Conservation (phyloP, 2,329 filamentous ascomycete genomes). For the Apiospora malaysiana region DNA sequence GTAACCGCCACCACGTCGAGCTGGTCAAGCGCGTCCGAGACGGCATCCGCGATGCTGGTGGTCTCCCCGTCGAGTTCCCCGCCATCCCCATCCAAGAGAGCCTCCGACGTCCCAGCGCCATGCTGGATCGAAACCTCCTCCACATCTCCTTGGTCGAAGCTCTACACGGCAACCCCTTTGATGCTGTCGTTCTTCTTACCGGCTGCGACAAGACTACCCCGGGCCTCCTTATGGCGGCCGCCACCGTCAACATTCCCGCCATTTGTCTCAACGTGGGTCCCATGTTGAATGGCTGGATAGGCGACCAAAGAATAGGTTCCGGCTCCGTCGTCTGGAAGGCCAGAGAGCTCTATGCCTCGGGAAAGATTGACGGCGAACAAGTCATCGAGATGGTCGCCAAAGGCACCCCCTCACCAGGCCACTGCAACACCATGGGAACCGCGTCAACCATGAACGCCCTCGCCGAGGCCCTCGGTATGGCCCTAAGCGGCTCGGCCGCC, state of each 20-base stretch:
- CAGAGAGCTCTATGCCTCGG: constrained; percentile 52
- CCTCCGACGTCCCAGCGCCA: constrained; percentile 52
- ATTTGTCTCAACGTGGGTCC: constrained; percentile 59
- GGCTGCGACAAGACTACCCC: constrained; percentile 61
- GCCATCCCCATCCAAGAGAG: constrained; percentile 59
- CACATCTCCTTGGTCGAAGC: constrained; percentile 55
- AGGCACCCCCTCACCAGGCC: constrained; percentile 51
- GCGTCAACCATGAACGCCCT: constrained; percentile 59
- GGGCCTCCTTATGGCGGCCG: constrained; percentile 57
- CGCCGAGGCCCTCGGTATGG: constrained; percentile 58
- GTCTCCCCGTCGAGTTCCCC: constrained; percentile 57
- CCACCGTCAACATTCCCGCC: constrained; percentile 56
- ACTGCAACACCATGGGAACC: constrained; percentile 61
- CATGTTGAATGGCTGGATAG: constrained; percentile 56
- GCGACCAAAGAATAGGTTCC: constrained; percentile 48
- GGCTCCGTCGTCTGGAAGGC: constrained; percentile 56
- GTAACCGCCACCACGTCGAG: constrained; percentile 56
- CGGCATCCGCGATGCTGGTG: constrained; percentile 54
- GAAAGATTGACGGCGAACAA: constrained; percentile 50
- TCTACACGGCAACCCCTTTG: constrained; percentile 53
- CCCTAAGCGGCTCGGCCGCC: constrained; percentile 55
- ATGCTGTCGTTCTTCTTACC: constrained; percentile 56
- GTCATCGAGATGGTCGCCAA: constrained; percentile 50
- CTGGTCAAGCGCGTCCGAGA: constrained; percentile 56
- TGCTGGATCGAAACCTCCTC: constrained; percentile 55